Base-by-base conservation (phyloP, 1,284 basidiomycete species). In the Cutaneotrichosporon sp. region DNA sequence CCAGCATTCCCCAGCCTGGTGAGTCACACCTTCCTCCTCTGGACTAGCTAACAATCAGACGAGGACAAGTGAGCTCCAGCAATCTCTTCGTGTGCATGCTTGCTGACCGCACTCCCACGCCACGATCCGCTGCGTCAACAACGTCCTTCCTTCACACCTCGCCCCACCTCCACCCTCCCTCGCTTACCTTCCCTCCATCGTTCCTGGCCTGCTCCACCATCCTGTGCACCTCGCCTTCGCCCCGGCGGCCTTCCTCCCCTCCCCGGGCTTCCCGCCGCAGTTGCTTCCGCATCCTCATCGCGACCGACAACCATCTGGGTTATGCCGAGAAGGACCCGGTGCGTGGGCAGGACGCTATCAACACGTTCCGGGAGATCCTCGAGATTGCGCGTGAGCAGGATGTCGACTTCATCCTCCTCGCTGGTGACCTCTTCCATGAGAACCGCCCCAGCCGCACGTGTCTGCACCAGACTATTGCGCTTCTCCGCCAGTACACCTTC, bases 341-440 rank as follows among this genome's bases (percentile, higher is more conserved):
- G 52, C 86, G 97, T 27, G 94, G 95, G 0, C 88, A 92, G 76
- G 97, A 99, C 76, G 92, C 94, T 5, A 91, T 99, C 72, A 90
- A 95, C 77, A 92, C 95, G 0, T 99, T 99, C 80, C 85, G 85
- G 66, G 97, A 99, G 81, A 92, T 99, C 50, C 82, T 99, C 8
- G 87, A 97, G 74, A 81, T 98, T 5, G 95, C 94, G 0, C 86
- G 89, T 14, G 92, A 94, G 65, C 83, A 92, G 66, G 88, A 97
- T 68, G 94, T 95, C 55, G 94, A 97, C 80, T 92, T 97, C 73
- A 85, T 99, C 59, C 85, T 99, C 3, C 86, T 98, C 1, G 95
- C 90, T 14, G 95, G 97, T 11, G 97, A 99, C 78, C 83, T 99
- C 8, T 99, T 99, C 74, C 97, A 99, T 77, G 97, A 99, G 73